Conservation (phyloP, 495 filamentous ascomycete species). For the Aspergillus affinis region DNA sequence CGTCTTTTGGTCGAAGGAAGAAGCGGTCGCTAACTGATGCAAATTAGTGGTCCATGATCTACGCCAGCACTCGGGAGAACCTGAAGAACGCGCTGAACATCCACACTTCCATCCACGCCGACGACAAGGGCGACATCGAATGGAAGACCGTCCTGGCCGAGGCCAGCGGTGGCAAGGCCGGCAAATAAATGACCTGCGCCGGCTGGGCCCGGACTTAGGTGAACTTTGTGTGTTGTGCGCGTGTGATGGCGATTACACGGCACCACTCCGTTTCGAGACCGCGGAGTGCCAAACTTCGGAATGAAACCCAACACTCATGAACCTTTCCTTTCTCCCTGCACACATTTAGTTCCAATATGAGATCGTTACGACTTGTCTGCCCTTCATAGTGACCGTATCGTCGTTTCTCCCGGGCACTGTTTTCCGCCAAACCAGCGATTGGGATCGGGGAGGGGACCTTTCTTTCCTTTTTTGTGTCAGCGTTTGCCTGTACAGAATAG, state of each 20-base stretch:
- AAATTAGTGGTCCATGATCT: constrained; percentile 73
- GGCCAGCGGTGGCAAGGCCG: constrained; percentile 72
- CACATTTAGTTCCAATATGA: constrained; percentile 45
- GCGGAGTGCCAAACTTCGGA: constrained; percentile 23
- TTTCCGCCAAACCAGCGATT: constrained; percentile 10
- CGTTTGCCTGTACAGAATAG: constrained; percentile 33
- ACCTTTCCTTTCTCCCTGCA: constrained; percentile 27
- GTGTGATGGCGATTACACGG: constrained; percentile 16
- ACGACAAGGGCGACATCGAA: constrained; percentile 87
- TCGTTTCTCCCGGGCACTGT: not conserved
- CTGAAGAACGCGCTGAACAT: constrained; percentile 85
- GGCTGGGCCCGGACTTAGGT: constrained; percentile 43
- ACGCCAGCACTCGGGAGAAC: constrained; percentile 91
- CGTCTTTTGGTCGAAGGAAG: not conserved
- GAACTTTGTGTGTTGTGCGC: constrained; percentile 18
- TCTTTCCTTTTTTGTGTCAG: constrained; percentile 22
- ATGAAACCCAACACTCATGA: constrained; percentile 30
- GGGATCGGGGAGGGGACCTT: constrained; percentile 13
- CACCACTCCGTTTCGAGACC: constrained; percentile 17
- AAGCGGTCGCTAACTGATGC: constrained; percentile 24
- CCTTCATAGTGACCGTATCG: constrained; percentile 21
- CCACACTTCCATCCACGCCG: constrained; percentile 84
- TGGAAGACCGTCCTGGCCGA: constrained; percentile 73
- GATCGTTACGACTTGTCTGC: constrained; percentile 41
- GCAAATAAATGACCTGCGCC: constrained; percentile 37